Conservation (phyloP, 305 asterid species). For the Fraxinus latifolia region DNA sequence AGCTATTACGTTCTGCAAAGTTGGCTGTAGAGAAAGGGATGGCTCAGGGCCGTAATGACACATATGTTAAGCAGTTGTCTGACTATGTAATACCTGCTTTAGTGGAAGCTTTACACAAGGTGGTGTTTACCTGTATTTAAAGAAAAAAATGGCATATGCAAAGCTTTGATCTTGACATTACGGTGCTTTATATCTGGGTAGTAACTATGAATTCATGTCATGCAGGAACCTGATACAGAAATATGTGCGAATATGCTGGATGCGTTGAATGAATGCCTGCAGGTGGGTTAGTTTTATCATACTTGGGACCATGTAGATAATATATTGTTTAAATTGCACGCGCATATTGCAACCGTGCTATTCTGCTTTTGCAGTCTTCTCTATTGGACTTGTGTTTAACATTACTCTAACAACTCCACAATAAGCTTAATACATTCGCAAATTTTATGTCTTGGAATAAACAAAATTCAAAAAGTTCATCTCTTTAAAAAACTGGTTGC, state of each 20-base stretch:
- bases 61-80: constrained; percentile 85
- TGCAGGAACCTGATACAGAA: constrained; percentile 90
- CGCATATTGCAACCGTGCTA: not conserved
- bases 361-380: not conserved
- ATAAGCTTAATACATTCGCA: not conserved
- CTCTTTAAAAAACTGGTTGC: not conserved
- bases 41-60: constrained; percentile 88
- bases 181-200: not conserved
- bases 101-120: constrained; percentile 97
- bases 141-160: not conserved
- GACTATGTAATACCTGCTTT: constrained; percentile 84
- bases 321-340: not conserved
- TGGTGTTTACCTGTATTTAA: constrained; percentile 20
- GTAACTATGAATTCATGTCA: constrained; percentile 25
- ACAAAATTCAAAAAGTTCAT: not conserved
- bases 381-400: not conserved
- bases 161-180: not conserved
- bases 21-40: constrained; percentile 91
- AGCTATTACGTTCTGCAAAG: constrained; percentile 84
- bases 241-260: constrained; percentile 82
- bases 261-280: constrained; percentile 76
- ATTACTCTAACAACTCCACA: not conserved
- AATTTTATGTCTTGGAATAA: constrained; percentile 15
- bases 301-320: not conserved
- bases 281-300: constrained; percentile 43